These are phyloP conservation scores for Cladophialophora chaetospira DNA, from an alignment of 2,329 filamentous ascomycete species.

Conservation along the genomic window DNA sequence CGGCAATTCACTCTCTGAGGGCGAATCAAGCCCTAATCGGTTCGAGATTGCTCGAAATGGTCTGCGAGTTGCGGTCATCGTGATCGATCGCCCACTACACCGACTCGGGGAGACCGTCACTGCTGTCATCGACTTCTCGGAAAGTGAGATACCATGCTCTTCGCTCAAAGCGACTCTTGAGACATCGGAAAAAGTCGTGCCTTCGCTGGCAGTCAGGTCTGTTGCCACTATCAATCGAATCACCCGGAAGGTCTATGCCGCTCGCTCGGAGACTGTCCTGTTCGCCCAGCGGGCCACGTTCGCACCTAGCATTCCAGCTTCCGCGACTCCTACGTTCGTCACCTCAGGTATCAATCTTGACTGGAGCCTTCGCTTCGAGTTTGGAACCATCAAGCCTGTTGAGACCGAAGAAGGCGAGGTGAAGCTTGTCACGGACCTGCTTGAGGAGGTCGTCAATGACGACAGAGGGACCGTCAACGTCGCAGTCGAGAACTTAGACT, in stretches of 20 bases:
- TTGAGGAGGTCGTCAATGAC: slow-evolving; percentile 78
- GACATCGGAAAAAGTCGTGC: slow-evolving; percentile 79
- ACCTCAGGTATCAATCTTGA: slow-evolving; percentile 84
- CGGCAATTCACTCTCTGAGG: slow-evolving; percentile 68
- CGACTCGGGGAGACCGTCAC: slow-evolving; percentile 84
- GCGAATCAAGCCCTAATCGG: slow-evolving; percentile 81
- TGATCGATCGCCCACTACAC: slow-evolving; percentile 84
- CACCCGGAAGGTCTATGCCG: slow-evolving; percentile 78
- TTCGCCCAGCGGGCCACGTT: slow-evolving; percentile 80
- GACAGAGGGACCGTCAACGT: slow-evolving; percentile 77
- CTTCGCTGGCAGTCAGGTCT: slow-evolving; percentile 77
- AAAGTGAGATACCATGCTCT: slow-evolving; percentile 78
- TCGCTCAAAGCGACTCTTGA: slow-evolving; percentile 83
- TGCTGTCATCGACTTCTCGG: slow-evolving; percentile 79
- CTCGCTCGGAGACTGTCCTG: slow-evolving; percentile 77
- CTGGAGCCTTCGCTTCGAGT: slow-evolving; percentile 90
- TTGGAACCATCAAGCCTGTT: slow-evolving; percentile 71
- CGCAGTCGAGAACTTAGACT: slow-evolving; percentile 74
- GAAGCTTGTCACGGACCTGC: slow-evolving; percentile 54
- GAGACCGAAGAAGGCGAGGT: slow-evolving; percentile 35
- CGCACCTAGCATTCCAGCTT: slow-evolving; percentile 76
- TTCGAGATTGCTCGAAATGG: slow-evolving; percentile 95
- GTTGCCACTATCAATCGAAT: slow-evolving; percentile 83
- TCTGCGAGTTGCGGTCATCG: slow-evolving; percentile 86
- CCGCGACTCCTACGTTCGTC: slow-evolving; percentile 85